Evolutionary conservation across 176 grass and related monocot species (phyloP), one percentile per base, ranked within the genome.

Genomic region (Rhynchospora breviuscula): DNA sequence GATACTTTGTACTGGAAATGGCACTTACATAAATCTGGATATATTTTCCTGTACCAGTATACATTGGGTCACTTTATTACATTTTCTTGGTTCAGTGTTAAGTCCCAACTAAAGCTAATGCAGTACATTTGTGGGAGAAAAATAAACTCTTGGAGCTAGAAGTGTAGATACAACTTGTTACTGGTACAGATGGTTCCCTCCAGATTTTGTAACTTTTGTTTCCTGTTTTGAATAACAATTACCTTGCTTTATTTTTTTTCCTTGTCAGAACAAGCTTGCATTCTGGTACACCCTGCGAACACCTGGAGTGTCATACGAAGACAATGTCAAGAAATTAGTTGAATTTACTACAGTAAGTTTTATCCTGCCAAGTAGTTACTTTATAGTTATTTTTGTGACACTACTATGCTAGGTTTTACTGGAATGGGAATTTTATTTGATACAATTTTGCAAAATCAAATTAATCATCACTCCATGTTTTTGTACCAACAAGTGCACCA

Each of bases 261-360:
- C 47, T 31, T 56, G 8, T 44, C 89, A 99, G 97, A 85, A 89
- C 78, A 99, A 95, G 81, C 88, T 96, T 84, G 89, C 88, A 45
- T 90, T 96, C 83, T 99, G 97, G 97, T 96, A 93, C 83, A 91
- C 97, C 1, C 85, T 89, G 53, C 91, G 93, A 78, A 92, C 93
- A 14, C 89, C 91, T 89, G 97, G 93, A 59, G 60, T 94, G 33
- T 87, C 97, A 31, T 99, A 99, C 67, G 93, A 99, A 79, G 97
- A 99, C 58, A 99, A 96, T 85, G 92, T 99, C 86, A 99, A 89
- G 83, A 99, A 90, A 87, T 91, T 96, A 72, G 80, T 89, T 14
- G 97, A 99, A 61, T 95, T 99, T 66, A 92, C 89, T 85, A 96
- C 97, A 44, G 97, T 99, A 91, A 25, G 85, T 65, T 66, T 17